A percentile compares a stretch with the other conserved stretches of the same genome.
These are phyloP conservation scores for Laguncularia racemosa DNA, from an alignment of 345 rosid genomes.

Conservation along the genomic window DNA sequence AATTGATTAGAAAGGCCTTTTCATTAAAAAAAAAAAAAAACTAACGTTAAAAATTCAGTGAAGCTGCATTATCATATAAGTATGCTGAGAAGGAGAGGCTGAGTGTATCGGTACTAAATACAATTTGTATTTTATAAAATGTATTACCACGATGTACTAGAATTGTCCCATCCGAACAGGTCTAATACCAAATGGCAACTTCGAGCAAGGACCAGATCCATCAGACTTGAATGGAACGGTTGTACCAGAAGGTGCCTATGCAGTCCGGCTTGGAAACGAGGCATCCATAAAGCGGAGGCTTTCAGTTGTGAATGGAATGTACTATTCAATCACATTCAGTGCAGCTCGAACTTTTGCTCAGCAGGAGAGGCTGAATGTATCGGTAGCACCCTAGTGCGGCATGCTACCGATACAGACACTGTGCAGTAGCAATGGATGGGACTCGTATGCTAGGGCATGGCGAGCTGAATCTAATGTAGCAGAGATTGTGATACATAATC, in stretches of 20 bases:
- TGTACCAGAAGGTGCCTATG: conserved; percentile 76
- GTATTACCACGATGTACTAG: too few species aligned
- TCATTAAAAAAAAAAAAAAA: too few species aligned
- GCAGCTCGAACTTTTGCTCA: conserved; percentile 93
- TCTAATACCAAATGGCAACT: conserved; percentile 68
- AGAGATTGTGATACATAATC: conserved; percentile 62
- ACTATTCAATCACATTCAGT: conserved; percentile 68
- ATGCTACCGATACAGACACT: conserved; percentile 70
- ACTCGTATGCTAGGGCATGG: conserved; percentile 69
- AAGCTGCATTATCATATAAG: too few species aligned
- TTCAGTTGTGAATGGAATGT: conserved; percentile 32
- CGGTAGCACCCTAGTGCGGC: conserved; percentile 67
- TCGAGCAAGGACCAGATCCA: conserved; percentile 53
- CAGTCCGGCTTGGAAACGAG: conserved; percentile 80
- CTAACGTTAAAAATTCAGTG: too few species aligned
- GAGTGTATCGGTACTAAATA: too few species aligned
- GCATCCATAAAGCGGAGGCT: conserved; percentile 71
- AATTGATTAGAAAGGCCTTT: too few species aligned
- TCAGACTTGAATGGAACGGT: conserved; percentile 59
- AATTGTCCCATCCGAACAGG: conserved; percentile 23
- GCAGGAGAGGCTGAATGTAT: conserved; percentile 60
- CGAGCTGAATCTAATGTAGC: conserved; percentile 28
- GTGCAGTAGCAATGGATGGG: conserved; percentile 82
- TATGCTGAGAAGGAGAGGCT: too few species aligned
- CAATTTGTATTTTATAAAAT: too few species aligned